Evolutionary conservation across 495 filamentous ascomycete species (phyloP).

Genomic region (Penicillium roqueforti): DNA sequence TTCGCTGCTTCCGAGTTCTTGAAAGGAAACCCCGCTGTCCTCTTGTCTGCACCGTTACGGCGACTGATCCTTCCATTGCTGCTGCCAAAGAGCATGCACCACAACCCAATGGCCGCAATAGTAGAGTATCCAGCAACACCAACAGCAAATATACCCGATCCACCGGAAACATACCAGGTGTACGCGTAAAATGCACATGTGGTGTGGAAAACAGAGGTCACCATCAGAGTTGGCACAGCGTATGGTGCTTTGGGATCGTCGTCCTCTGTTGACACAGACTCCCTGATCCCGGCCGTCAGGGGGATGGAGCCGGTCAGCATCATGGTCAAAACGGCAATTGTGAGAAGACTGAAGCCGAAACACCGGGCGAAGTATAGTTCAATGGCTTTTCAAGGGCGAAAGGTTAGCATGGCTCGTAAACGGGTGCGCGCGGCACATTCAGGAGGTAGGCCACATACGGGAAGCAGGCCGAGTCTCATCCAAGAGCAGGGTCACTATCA

Average conservation of each 20-base stretch:
- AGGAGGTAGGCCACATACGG: constrained; percentile 33
- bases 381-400: constrained; percentile 43
- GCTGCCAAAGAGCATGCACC: constrained; percentile 71
- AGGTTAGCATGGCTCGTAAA: background rate
- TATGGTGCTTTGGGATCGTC: constrained; percentile 61
- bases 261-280: constrained; percentile 42
- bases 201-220: constrained; percentile 64
- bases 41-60: constrained; percentile 73
- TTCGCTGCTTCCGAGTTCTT: constrained; percentile 52
- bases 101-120: constrained; percentile 61
- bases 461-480: constrained; percentile 54
- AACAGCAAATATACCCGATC: constrained; percentile 52
- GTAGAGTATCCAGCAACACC: constrained; percentile 47
- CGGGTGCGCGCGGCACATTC: no score
- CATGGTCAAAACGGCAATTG: constrained; percentile 60
- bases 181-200: constrained; percentile 65
- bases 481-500: constrained; percentile 60
- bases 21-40: constrained; percentile 76
- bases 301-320: constrained; percentile 76
- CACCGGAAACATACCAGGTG: constrained; percentile 51
- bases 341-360: constrained; percentile 61
- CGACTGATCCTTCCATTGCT: constrained; percentile 58
- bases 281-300: constrained; percentile 47
- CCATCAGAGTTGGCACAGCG: constrained; percentile 59
- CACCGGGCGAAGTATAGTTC: constrained; percentile 71